Base-by-base conservation (phyloP, 371 early-diverging fungal species). In the Mucor plumbeus region DNA sequence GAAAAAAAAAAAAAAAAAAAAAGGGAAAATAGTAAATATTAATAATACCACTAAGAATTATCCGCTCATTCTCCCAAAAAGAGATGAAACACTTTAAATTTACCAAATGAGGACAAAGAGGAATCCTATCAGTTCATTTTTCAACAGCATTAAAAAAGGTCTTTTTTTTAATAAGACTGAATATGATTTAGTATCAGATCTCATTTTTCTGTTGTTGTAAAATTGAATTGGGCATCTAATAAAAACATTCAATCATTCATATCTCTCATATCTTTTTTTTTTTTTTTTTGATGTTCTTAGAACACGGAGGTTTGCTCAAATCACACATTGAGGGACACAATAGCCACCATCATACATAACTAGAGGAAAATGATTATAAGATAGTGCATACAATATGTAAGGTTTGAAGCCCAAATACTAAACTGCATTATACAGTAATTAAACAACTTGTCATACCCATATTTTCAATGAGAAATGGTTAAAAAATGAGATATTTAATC, bases 101-200 rank as follows among this genome's bases (percentile, higher is more conserved):
- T 61, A 11, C 65, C 35, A 60, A 65, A 65, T 55, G 40, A 34
- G 39, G 60, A 38, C 61, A 61, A 65, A 61, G 43, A 54, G 61
- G 61, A 65, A 65, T 65, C 70, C 65, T 56, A 56, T 60, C 65
- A 70, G 70, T 70, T 61, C 65, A 34, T 70, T 61, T 70, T 50
- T 61, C 43, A 70, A 70, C 70, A 60, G 50, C 50, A 50, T 50
- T 50, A 19, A 54, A 53, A 35, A 55, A 59, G 34, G 57, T 7
- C 11, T 34, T 47, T 17, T 53, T 54, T 41, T 64, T 57, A 44
- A 17, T 44, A 60, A 60, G 44, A 50, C 50, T 50, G 50, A 50
- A 50, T 21, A 26, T 26, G 50, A 50, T 21, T 7, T 44, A 44
- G 44, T 26, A 26, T 26, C 26, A 26, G 26, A 3, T 26, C 3